Evolutionary conservation across 768 basidiomycete species (phyloP).

Genomic region (Suillus weaverae): DNA sequence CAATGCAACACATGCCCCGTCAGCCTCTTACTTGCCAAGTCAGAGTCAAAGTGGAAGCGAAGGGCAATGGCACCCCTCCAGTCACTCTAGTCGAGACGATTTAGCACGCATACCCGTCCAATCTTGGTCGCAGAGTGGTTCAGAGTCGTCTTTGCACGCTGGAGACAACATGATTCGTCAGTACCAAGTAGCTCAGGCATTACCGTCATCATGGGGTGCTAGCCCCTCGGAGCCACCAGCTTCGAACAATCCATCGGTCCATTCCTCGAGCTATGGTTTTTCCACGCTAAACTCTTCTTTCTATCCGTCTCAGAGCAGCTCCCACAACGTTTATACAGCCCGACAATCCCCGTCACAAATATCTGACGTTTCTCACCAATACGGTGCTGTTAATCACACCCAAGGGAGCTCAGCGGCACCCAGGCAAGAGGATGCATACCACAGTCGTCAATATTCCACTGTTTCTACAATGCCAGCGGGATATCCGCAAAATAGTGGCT

Average conservation of each 20-base stretch:
- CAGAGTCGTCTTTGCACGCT: constrained; percentile 16
- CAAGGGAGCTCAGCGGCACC: constrained; percentile 24
- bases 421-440: constrained; percentile 21
- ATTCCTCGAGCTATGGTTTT: constrained; percentile 36
- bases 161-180: constrained; percentile 31
- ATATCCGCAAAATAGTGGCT: constrained; percentile 19
- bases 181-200: constrained; percentile 22
- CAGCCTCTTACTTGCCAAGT: constrained; percentile 26
- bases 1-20: constrained; percentile 23
- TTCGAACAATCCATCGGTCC: constrained; percentile 20
- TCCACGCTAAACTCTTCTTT: constrained; percentile 60
- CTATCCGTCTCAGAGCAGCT: constrained; percentile 43
- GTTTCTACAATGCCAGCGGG: constrained; percentile 30
- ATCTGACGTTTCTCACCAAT: constrained; percentile 30
- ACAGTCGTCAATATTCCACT: constrained; percentile 25
- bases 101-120: constrained; percentile 20
- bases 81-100: constrained; percentile 20
- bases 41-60: constrained; percentile 21
- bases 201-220: constrained; percentile 28
- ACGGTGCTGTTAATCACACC: constrained; percentile 22
- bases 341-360: constrained; percentile 34
- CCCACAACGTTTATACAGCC: constrained; percentile 33
- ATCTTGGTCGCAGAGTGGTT: constrained; percentile 28
- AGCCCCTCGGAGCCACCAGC: constrained; percentile 24
- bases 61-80: constrained; percentile 16